Base-by-base conservation (phyloP, 2,329 filamentous ascomycete species). In the Fusarium tupiense region DNA sequence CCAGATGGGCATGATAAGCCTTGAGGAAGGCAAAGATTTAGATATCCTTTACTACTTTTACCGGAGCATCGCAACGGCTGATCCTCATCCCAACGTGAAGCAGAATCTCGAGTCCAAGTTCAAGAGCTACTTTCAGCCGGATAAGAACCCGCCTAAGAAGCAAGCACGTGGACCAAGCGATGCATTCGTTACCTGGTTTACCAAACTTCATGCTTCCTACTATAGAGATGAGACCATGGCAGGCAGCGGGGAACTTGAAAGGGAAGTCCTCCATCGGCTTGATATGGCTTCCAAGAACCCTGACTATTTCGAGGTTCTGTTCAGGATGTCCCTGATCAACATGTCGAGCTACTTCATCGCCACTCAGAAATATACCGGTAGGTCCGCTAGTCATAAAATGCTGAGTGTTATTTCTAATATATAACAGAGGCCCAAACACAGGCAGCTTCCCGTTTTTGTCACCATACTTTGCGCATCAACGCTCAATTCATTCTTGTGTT, bases 11-110 rank as follows among this genome's bases (percentile, higher is more conserved):
- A 93, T 98, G 41, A 92, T 98, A 67, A 92, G 93, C 68, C 88
- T 94, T 54, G 91, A 93, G 61, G 91, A 95, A 77, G 89, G 89
- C 66, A 92, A 96, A 75, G 93, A 97, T 80, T 88, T 98, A 58
- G 91, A 94, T 70, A 92, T 94, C 16, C 92, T 97, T 37, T 98
- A 98, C 82, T 91, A 98, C 81, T 90, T 98, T 46, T 96, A 98
- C 80, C 92, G 95, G 72, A 92, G 95, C 22, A 88, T 96, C 75
- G 91, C 91, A 14, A 91, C 94, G 38, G 87, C 91, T 60, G 87
- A 91, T 46, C 94, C 95, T 9, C 92, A 96, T 79, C 92, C 92
- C 1, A 89, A 92, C 52, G 95, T 94, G 7, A 87, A 88, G 65
- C 85, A 86, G 24, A 98, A 98, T 78, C 86, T 99, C 56, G 92